Base-by-base conservation (phyloP, 2,329 filamentous ascomycete species). In the Penicillium olsonii region DNA sequence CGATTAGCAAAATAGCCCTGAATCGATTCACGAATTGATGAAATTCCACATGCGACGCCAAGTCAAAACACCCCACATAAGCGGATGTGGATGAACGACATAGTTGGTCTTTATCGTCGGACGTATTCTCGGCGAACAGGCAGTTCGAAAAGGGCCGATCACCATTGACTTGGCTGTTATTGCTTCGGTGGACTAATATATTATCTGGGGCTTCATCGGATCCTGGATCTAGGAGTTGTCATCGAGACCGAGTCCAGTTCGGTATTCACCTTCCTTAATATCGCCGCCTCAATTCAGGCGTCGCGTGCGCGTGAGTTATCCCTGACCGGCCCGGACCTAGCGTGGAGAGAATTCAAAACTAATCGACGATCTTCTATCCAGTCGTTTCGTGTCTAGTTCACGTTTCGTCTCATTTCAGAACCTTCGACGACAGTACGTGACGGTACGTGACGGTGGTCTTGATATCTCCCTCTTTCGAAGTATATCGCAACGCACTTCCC, bases 291-390 rank as follows among this genome's bases (percentile, higher is more conserved):
- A 26, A 19, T 20, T 4, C 17, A 11, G 33, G 24, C 29, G 48
- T 58, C 51, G 51, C 53, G 54, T 56, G 53, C 42, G 37, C 15
- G 57, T 60, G 42, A 54, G 56, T 57, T 53, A 55, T 60, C 56
- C 58, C 58, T 60, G 53, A 44, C 37, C n/a, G 42, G 18, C 10
- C 24, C 37, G 20, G 11, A 22, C 26, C 37, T 12, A 20, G 42
- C 38, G 45, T 12, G 37, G 22, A 37, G 26, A 29, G 15, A 45
- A 39, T 26, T 29, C 38, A 29, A 45, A 34, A 34, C 45, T 50
- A 33, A 42, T 51, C 24, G 26, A 48, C 39, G 20, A n/a, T 24
- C 17, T 24, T 9, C 19, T 14, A 12, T 26, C 10, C 26, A 56
- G 54, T 50, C 37, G n/a, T 53, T 45, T 17, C 15, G 45, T 35